phyloP scores from a whole-genome alignment of 2,329 filamentous ascomycete genomes.

The Dryadomyces quercivorus region DNA sequence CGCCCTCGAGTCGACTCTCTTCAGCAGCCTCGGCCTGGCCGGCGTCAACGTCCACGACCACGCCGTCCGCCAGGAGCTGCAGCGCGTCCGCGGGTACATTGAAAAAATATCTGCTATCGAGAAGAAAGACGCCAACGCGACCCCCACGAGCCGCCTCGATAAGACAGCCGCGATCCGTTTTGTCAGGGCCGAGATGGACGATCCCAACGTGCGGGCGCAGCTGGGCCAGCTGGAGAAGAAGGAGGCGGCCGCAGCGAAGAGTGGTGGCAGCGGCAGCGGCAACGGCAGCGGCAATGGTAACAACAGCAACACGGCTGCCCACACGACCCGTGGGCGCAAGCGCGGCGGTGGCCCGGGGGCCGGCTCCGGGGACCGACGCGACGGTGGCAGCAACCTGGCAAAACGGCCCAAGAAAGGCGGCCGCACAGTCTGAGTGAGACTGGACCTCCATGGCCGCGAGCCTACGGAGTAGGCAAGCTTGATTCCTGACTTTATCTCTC shows the following conservation, averaged over 20 bases:
- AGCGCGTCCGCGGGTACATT: conserved; percentile 82
- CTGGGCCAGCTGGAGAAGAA: conserved; percentile 46
- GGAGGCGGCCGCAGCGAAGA: conserved; percentile 6
- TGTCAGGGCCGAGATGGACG: conserved; percentile 62
- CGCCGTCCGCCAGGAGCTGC: conserved; percentile 73
- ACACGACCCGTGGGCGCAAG: background rate
- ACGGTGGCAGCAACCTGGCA: conserved; percentile 1
- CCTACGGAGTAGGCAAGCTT: too few species aligned
- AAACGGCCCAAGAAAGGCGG: background rate
- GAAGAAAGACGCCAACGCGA: conserved; percentile 31
- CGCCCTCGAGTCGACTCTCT: conserved; percentile 79
- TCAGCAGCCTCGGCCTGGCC: conserved; percentile 67
- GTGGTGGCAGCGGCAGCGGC: background rate
- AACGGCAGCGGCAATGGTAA: background rate
- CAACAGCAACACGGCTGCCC: background rate
- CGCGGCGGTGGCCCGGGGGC: background rate
- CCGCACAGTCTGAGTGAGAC: background rate
- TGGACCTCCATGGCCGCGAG: background rate
- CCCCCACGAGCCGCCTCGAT: conserved; percentile 40
- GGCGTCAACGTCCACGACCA: conserved; percentile 75
- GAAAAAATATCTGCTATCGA: conserved; percentile 77
- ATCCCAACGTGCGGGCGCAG: conserved; percentile 38
- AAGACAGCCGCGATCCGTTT: conserved; percentile 71
- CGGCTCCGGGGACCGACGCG: background rate
- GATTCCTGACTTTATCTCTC: too few species aligned